Percentiles rank a stretch among this genome's conserved stretches.
Conservation (phyloP, 1,284 basidiomycete species). For the Retiboletus fuscus region DNA sequence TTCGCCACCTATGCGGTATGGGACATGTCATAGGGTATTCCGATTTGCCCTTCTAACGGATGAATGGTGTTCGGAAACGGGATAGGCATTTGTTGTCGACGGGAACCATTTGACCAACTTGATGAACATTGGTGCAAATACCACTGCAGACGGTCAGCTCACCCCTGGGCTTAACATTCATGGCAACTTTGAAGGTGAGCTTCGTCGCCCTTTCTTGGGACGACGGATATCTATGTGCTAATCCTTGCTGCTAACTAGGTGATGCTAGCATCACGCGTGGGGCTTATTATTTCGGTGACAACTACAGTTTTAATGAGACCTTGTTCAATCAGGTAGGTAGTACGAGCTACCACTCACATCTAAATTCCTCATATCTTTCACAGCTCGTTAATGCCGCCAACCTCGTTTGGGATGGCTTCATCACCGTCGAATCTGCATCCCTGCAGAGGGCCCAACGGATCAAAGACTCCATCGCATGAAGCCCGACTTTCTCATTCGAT, state of each 20-base stretch:
- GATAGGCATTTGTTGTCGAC: conserved; percentile 42
- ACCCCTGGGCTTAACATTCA: conserved; percentile 40
- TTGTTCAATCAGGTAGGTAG: conserved; percentile 39
- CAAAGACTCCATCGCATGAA: conserved; percentile 44
- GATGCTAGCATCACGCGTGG: conserved; percentile 43
- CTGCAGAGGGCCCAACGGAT: conserved; percentile 38
- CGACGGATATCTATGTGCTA: neutral
- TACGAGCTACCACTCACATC: fast-evolving
- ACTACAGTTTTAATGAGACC: conserved; percentile 44
- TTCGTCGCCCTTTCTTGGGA: neutral
- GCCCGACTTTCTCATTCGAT: conserved; percentile 43
- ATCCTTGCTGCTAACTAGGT: conserved; percentile 23
- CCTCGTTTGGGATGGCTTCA: conserved; percentile 28
- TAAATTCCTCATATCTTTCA: conserved; percentile 11
- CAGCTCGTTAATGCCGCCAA: conserved; percentile 39
- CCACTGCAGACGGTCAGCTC: conserved; percentile 33
- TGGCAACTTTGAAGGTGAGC: conserved; percentile 40
- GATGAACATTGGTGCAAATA: conserved; percentile 46
- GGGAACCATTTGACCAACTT: conserved; percentile 47
- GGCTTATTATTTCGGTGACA: conserved; percentile 45
- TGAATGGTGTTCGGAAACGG: neutral
- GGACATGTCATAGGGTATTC: neutral
- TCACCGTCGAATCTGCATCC: conserved; percentile 41
- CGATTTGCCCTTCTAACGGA: neutral
- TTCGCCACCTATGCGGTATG: conserved; percentile 42